Evolutionary conservation across 768 basidiomycete species (phyloP).

Genomic region (Dictyophora rubrovolvata): DNA sequence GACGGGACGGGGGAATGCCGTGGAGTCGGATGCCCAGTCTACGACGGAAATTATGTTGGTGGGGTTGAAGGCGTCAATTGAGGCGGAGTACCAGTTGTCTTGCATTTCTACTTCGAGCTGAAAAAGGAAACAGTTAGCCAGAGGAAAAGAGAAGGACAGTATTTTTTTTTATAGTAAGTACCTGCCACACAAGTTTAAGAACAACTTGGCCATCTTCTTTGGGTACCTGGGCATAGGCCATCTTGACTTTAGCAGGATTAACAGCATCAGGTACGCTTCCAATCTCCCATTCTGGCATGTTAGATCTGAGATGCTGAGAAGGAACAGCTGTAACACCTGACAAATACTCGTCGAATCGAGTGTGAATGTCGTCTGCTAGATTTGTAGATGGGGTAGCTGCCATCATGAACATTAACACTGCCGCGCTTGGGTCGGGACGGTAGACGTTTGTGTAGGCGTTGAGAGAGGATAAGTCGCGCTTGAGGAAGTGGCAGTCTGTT

Average conservation of each 20-base stretch:
- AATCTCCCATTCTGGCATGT: slow-evolving; percentile 32
- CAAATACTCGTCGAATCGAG: slow-evolving; percentile 40
- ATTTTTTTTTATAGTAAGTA: slow-evolving; percentile 23
- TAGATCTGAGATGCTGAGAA: slow-evolving; percentile 31
- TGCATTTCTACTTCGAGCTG: slow-evolving; percentile 88
- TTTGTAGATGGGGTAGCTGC: slow-evolving; percentile 50
- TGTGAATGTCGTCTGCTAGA: slow-evolving; percentile 38
- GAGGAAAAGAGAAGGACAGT: background rate
- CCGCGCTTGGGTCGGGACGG: slow-evolving; percentile 30
- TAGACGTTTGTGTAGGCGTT: slow-evolving; percentile 17
- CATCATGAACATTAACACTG: slow-evolving; percentile 72
- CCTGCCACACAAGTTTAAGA: slow-evolving; percentile 78
- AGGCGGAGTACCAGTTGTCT: slow-evolving; percentile 93
- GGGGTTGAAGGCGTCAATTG: slow-evolving; percentile 64
- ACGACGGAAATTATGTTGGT: slow-evolving; percentile 81
- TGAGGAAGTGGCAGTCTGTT: slow-evolving; percentile 41
- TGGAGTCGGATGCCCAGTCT: slow-evolving; percentile 85
- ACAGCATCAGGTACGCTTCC: slow-evolving; percentile 66
- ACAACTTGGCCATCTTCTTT: slow-evolving; percentile 42
- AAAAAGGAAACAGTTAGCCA: background rate
- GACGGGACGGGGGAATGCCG: slow-evolving; percentile 14
- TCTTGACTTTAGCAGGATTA: slow-evolving; percentile 66
- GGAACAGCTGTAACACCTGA: slow-evolving; percentile 36
- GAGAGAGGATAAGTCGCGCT: slow-evolving; percentile 22
- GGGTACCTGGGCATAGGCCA: slow-evolving; percentile 79